These are phyloP conservation scores for Inosperma sp. DNA, from an alignment of 768 basidiomycete species.

Conservation along the genomic window DNA sequence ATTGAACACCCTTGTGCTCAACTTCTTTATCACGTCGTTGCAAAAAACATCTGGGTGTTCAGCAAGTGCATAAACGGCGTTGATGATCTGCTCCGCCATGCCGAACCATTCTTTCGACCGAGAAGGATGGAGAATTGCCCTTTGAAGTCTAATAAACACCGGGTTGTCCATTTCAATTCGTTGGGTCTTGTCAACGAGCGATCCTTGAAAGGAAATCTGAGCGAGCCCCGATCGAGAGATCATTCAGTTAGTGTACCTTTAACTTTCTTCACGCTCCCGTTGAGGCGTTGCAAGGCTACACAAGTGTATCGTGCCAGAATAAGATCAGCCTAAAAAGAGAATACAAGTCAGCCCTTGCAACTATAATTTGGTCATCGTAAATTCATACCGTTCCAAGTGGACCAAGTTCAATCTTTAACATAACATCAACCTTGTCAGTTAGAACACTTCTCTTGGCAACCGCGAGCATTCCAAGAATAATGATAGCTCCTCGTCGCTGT, in stretches of 20 bases:
- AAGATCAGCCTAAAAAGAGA: slow-evolving; percentile 68
- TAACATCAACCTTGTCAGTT: slow-evolving; percentile 71
- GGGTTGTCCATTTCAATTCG: slow-evolving; percentile 83
- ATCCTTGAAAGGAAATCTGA: slow-evolving; percentile 48
- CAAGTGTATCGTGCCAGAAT: slow-evolving; percentile 92
- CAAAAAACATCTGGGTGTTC: slow-evolving; percentile 90
- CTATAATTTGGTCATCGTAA: not conserved
- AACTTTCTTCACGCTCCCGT: slow-evolving; percentile 94
- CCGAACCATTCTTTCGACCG: slow-evolving; percentile 93
- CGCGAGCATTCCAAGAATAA: slow-evolving; percentile 96
- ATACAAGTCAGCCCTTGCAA: not conserved
- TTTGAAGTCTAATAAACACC: slow-evolving; percentile 79
- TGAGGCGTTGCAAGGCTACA: slow-evolving; percentile 85
- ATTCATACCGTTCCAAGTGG: slow-evolving; percentile 67
- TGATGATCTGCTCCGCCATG: slow-evolving; percentile 94
- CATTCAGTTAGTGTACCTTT: slow-evolving; percentile 63
- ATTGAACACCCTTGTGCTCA: slow-evolving; percentile 71
- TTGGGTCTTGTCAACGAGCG: slow-evolving; percentile 79
- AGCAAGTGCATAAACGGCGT: slow-evolving; percentile 91
- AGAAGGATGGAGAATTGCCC: slow-evolving; percentile 75
- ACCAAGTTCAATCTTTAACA: slow-evolving; percentile 86
- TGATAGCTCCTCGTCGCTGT: slow-evolving; percentile 93
- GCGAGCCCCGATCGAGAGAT: not conserved
- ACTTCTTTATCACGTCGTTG: slow-evolving; percentile 71
- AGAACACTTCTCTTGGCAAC: slow-evolving; percentile 75